Evolutionary conservation across 192 early-diverging fungal genomes (phyloP).

Genomic region (Mycoemilia scoparia): DNA sequence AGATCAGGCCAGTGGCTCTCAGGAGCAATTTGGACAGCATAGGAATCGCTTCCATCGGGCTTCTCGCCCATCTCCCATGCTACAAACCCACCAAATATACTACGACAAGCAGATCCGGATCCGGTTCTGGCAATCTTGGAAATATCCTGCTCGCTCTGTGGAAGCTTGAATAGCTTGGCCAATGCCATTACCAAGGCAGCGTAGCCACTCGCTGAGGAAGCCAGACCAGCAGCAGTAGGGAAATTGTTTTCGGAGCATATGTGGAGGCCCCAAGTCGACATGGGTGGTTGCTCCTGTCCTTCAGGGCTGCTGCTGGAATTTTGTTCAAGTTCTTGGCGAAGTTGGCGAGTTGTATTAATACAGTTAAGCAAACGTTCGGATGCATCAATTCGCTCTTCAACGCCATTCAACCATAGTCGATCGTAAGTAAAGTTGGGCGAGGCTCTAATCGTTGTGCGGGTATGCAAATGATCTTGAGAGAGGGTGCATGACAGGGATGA

Average conservation of each 20-base stretch:
- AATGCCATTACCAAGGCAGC: slow-evolving; percentile 82
- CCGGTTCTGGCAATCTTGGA: slow-evolving; percentile 85
- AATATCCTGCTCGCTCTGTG: slow-evolving; percentile 50
- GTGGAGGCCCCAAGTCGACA: slow-evolving; percentile 55
- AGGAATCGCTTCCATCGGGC: slow-evolving; percentile 67
- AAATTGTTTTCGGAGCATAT: slow-evolving; percentile 99
- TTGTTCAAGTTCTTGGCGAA: slow-evolving; percentile 54
- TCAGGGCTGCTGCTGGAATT: slow-evolving; percentile 6
- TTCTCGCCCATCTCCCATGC: slow-evolving; percentile 84
- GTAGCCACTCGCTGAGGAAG: slow-evolving; percentile 91
- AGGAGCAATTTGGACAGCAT: slow-evolving; percentile 80
- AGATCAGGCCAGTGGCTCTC: slow-evolving; percentile 91
- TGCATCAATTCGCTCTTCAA: slow-evolving; percentile 60
- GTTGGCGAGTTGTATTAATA: slow-evolving; percentile 50
- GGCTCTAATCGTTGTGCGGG: slow-evolving; percentile 76
- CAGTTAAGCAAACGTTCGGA: slow-evolving; percentile 74
- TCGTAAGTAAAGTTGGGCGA: slow-evolving; percentile 41
- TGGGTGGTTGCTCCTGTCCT: slow-evolving; percentile 4
- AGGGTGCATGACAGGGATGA: slow-evolving; percentile 92
- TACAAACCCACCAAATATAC: slow-evolving; percentile 94
- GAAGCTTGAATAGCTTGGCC: slow-evolving; percentile 52
- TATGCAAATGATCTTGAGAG: slow-evolving; percentile 87
- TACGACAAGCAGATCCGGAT: slow-evolving; percentile 93
- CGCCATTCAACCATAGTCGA: slow-evolving; percentile 91
- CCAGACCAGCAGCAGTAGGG: slow-evolving; percentile 95